Evolutionary conservation across 139 green algal genomes (phyloP), one percentile per base, ranked within the genome.

Genomic region (Micractinium sp.): DNA sequence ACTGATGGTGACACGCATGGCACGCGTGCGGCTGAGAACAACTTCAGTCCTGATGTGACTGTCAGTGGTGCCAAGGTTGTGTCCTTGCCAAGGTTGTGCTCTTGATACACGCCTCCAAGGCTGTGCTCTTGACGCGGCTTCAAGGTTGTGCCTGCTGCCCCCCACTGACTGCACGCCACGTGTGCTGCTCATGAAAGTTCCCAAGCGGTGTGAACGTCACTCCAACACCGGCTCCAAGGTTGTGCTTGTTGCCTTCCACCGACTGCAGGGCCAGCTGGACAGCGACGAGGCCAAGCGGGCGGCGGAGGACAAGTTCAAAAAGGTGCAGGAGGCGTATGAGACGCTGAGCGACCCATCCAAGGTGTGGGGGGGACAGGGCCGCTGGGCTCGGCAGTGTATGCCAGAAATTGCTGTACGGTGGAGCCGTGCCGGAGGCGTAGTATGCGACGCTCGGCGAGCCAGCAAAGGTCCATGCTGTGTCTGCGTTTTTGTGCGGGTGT

Each of bases 401-500:
- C n/a, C n/a, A n/a, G n/a, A n/a, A n/a, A n/a, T n/a, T n/a, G n/a
- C n/a, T n/a, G n/a, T n/a, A n/a, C n/a, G n/a, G n/a, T n/a, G n/a
- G n/a, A n/a, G n/a, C n/a, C n/a, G 94, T 99, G 53, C 96, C 97
- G 91, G 95, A 96, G 87, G 96, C 96, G 16, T 98, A 97, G n/a
- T n/a, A n/a, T 85, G 95, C 96, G 69, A 95, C 90, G 27, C 92
- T 99, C 47, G 95, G 83, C n/a, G 97, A 99, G 91, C 95, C 14
- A 16, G 36, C 27, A 19, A 33, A 29, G n/a, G 76, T 38, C 3
- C 15, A 56, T 56, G 9, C 47, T 56, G 5, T 5, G 5, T 16
- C 47, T 56, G 47, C 47, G 9, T 56, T 9, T n/a, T n/a, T n/a
- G n/a, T n/a, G n/a, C n/a, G n/a, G n/a, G n/a, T n/a, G n/a, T n/a